Conservation (phyloP, 129 eudicot species). For the Arctium lappa region DNA sequence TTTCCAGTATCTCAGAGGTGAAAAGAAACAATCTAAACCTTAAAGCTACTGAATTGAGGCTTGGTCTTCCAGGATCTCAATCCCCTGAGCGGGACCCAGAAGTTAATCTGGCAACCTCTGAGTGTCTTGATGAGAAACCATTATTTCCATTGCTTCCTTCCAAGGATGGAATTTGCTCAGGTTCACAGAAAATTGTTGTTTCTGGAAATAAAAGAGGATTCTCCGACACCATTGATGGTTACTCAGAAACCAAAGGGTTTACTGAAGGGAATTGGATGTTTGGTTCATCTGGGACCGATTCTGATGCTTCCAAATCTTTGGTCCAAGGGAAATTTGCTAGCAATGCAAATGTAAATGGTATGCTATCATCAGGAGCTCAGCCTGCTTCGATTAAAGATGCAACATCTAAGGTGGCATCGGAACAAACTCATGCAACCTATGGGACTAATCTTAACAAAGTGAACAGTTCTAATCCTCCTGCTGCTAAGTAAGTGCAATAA, state of each 20-base stretch:
- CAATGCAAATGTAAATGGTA: conserved; percentile 36
- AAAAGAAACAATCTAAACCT: conserved; percentile 53
- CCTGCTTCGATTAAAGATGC: conserved; percentile 41
- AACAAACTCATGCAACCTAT: conserved; percentile 24
- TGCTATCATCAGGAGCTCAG: conserved; percentile 44
- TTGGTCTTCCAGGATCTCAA: conserved; percentile 83
- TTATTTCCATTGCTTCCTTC: conserved; percentile 71
- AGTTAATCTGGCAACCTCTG: conserved; percentile 26
- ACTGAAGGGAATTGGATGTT: conserved; percentile 59
- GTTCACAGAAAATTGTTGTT: conserved; percentile 49
- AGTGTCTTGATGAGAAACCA: conserved; percentile 62
- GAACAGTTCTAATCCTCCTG: conserved; percentile 61
- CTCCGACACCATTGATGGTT: conserved; percentile 57
- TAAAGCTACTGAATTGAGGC: conserved; percentile 79
- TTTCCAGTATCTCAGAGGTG: conserved; percentile 39
- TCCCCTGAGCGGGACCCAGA: conserved; percentile 63
- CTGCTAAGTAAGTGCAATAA: conserved; percentile 64
- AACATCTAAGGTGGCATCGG: conserved; percentile 36
- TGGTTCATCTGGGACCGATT: conserved; percentile 41
- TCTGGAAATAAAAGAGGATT: conserved; percentile 84
- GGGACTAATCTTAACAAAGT: conserved; percentile 35
- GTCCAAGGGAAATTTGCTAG: conserved; percentile 40
- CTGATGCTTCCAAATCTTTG: conserved; percentile 45
- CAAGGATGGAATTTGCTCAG: conserved; percentile 54
- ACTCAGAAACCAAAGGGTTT: conserved; percentile 34